Evolutionary conservation across 2,329 filamentous ascomycete species (phyloP).

Genomic region (Zymoseptoria passerinii): DNA sequence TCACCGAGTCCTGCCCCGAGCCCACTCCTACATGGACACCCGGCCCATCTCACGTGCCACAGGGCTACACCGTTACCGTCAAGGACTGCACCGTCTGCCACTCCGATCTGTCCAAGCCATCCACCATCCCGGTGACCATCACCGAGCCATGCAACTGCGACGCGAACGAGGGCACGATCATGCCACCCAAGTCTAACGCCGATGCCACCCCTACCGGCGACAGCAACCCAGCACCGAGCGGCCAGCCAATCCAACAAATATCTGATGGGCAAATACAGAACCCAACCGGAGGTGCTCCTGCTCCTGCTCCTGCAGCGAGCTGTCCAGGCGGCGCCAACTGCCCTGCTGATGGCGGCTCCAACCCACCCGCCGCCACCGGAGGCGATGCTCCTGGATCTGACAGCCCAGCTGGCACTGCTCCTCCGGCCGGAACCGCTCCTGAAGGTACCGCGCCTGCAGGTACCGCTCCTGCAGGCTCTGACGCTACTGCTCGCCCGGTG

Average conservation of each 20-base stretch:
- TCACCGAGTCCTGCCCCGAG: conserved; percentile 31
- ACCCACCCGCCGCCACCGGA: conserved; percentile 3
- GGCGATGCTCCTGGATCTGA: conserved; percentile 4
- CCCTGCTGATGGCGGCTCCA: neutral
- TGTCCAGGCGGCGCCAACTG: conserved; percentile 1
- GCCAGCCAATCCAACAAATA: conserved; percentile 14
- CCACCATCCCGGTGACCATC: conserved; percentile 27
- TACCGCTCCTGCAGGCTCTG: neutral
- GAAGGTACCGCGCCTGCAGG: neutral
- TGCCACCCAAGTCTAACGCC: conserved; percentile 8
- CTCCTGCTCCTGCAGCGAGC: conserved; percentile 1
- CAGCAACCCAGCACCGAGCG: conserved; percentile 1
- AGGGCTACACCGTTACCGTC: conserved; percentile 29
- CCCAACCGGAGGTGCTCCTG: conserved; percentile 5
- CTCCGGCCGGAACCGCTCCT: conserved; percentile 4
- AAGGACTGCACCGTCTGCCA: conserved; percentile 28
- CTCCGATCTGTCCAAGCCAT: conserved; percentile 6
- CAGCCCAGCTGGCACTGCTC: conserved; percentile 1
- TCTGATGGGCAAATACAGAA: conserved; percentile 15
- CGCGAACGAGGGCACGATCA: conserved; percentile 20
- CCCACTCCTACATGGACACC: conserved; percentile 28
- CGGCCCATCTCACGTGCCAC: conserved; percentile 27
- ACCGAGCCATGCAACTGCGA: conserved; percentile 31
- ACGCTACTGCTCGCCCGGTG: neutral
- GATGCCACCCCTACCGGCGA: conserved; percentile 13